Conservation (phyloP, 1,284 basidiomycete genomes). For the Ceratobasidium sp. region DNA sequence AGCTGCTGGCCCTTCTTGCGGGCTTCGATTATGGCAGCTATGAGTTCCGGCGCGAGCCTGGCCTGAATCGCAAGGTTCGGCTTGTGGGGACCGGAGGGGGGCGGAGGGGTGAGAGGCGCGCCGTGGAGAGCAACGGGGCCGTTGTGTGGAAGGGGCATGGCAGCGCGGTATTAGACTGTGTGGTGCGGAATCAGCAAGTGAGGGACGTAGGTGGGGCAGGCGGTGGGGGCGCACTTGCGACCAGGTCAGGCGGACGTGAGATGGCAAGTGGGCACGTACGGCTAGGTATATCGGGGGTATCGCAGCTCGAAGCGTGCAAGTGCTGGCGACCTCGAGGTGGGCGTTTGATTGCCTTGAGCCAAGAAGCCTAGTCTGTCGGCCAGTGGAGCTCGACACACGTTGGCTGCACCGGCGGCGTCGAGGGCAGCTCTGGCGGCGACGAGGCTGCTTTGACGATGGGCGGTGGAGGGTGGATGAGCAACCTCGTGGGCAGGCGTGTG, state of each 20-base stretch:
- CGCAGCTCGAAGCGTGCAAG: not conserved
- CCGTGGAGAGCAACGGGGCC: slow-evolving; percentile 30
- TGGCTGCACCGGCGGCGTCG: slow-evolving; percentile 18
- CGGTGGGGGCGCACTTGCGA: slow-evolving; percentile 17
- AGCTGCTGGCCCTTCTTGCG: slow-evolving; percentile 36
- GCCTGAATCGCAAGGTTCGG: slow-evolving; percentile 33
- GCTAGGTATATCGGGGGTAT: not conserved
- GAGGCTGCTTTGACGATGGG: too few relatives aligned
- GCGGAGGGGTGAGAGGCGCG: slow-evolving; percentile 30
- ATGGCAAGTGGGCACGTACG: slow-evolving; percentile 4
- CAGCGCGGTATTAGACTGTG: not conserved
- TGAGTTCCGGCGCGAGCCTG: slow-evolving; percentile 32
- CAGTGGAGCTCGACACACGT: slow-evolving; percentile 6
- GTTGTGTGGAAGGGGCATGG: slow-evolving; percentile 29
- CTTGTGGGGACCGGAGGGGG: slow-evolving; percentile 38
- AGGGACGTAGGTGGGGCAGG: slow-evolving; percentile 9
- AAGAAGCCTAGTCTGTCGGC: too few relatives aligned
- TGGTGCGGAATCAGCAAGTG: not conserved
- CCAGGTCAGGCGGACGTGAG: slow-evolving; percentile 11
- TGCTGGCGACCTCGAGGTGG: not conserved
- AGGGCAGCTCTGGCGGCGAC: too few relatives aligned
- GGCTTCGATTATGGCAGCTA: slow-evolving; percentile 33
- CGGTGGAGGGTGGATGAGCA: slow-evolving; percentile 1
- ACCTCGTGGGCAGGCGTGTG: slow-evolving; percentile 33
- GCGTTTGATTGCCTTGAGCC: not conserved